These are phyloP conservation scores for Umbelopsis sp. DNA, from an alignment of 192 early-diverging fungal species.

Conservation along the genomic window DNA sequence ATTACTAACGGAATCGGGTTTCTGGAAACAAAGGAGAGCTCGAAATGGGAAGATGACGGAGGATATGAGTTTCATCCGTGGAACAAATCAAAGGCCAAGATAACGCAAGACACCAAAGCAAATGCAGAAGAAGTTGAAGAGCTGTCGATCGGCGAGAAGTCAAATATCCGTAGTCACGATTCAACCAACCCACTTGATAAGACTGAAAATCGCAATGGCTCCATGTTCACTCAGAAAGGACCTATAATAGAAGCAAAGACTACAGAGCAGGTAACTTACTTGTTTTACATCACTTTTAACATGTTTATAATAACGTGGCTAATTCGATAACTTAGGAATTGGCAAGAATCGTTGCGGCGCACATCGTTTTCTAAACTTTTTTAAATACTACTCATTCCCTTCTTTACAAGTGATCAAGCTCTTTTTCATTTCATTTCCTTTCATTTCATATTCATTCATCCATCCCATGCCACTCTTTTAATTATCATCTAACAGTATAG, in stretches of 20 bases:
- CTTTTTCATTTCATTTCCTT: background rate
- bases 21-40: slow-evolving; percentile 27
- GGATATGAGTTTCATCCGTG: slow-evolving; percentile 34
- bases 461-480: slow-evolving; percentile 1
- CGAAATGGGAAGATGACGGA: slow-evolving; percentile 39
- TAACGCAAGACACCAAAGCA: background rate
- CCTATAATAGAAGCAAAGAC: background rate
- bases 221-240: background rate
- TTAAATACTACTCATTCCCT: background rate
- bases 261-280: background rate
- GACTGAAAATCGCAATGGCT: background rate
- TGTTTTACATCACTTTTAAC: too few relatives aligned
- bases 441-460: background rate
- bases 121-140: background rate
- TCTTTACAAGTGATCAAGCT: background rate
- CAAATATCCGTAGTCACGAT: background rate
- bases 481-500: background rate
- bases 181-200: background rate
- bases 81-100: slow-evolving; percentile 21
- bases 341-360: slow-evolving; percentile 1
- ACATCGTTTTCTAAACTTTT: slow-evolving; percentile 4
- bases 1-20: slow-evolving; percentile 38
- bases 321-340: background rate
- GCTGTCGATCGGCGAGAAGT: background rate
- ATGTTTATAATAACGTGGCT: background rate